Conservation (phyloP, 371 early-diverging fungal species). For the Rhizomucor miehei region DNA sequence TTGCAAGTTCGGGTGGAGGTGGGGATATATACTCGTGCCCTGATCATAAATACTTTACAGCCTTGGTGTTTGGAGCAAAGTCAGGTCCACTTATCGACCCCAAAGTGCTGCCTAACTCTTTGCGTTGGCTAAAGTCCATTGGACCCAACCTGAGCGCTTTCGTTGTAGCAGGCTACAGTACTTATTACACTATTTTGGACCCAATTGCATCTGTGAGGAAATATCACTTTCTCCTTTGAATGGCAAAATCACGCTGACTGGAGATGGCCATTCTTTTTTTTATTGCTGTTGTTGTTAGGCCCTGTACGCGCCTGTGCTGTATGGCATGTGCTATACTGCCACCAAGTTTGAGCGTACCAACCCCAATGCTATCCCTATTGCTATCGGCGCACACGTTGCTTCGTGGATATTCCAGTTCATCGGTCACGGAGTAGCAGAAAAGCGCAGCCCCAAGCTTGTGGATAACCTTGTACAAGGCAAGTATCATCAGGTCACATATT, state of each 20-base stretch:
- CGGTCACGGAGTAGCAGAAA: conserved; percentile 86
- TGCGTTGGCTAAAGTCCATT: conserved; percentile 22
- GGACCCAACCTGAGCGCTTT: conserved; percentile 63
- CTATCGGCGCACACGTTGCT: conserved; percentile 58
- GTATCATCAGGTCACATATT: not conserved
- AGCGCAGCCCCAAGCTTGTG: conserved; percentile 84
- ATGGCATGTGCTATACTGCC: conserved; percentile 56
- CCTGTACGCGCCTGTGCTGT: conserved; percentile 60
- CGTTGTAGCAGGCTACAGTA: conserved; percentile 48
- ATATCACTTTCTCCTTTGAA: not conserved
- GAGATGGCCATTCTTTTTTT: conserved; percentile 2
- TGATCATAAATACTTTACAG: conserved; percentile 10
- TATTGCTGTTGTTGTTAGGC: conserved; percentile 26
- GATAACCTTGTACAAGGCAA: conserved; percentile 84
- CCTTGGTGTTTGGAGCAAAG: conserved; percentile 59
- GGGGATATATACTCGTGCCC: not conserved
- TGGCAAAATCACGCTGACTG: not conserved
- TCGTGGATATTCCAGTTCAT: conserved; percentile 90
- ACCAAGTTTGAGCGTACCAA: conserved; percentile 50
- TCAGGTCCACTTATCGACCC: conserved; percentile 51
- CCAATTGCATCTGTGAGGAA: conserved; percentile 68
- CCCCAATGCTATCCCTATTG: conserved; percentile 51
- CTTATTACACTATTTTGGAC: conserved; percentile 82
- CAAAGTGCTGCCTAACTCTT: conserved; percentile 10
- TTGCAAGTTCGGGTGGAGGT: too few species aligned